Percentiles rank a stretch among this genome's conserved stretches.
phyloP scores from a whole-genome alignment of 257 asterid genomes.

The Forsythia viridissima region DNA sequence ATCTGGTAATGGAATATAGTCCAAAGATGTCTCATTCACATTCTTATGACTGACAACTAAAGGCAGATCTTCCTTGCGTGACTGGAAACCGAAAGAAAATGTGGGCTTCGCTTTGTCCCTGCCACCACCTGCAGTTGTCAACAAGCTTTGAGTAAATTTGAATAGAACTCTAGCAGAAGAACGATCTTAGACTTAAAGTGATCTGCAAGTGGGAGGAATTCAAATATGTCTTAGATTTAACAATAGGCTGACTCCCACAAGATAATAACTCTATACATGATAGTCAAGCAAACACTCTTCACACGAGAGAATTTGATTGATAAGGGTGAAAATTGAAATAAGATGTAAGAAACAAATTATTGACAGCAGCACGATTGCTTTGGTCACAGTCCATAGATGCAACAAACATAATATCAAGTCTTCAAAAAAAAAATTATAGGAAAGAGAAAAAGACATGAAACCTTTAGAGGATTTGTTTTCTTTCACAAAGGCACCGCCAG shows the following conservation, averaged over 20 bases:
- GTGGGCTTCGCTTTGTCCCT: constrained; percentile 52
- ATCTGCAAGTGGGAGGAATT: not conserved
- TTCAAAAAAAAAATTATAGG: not conserved
- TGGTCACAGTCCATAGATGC: constrained; percentile 8
- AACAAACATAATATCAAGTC: not conserved
- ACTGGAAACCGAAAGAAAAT: constrained; percentile 42
- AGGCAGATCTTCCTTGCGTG: constrained; percentile 38
- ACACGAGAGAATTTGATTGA: not conserved
- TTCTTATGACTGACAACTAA: constrained; percentile 35
- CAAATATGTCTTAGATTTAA: not conserved
- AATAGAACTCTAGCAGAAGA: not conserved
- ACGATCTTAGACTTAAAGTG: not conserved
- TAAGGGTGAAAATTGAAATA: not conserved
- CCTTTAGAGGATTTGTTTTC: constrained; percentile 51
- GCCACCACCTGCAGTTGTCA: constrained; percentile 48
- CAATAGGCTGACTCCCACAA: not conserved
- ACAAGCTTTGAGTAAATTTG: constrained; percentile 12
- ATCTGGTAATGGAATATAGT: constrained; percentile 25
- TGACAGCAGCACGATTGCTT: constrained; percentile 16
- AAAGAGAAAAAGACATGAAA: constrained; percentile 25
- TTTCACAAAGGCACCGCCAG: constrained; percentile 38
- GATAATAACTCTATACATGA: not conserved
- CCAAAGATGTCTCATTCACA: constrained; percentile 28
- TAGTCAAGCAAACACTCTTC: not conserved
- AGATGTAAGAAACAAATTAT: not conserved